Evolutionary conservation across 345 rosid genomes (phyloP), one percentile per base, ranked within the genome.

Genomic region (rapeseed (Brassica napus)): DNA sequence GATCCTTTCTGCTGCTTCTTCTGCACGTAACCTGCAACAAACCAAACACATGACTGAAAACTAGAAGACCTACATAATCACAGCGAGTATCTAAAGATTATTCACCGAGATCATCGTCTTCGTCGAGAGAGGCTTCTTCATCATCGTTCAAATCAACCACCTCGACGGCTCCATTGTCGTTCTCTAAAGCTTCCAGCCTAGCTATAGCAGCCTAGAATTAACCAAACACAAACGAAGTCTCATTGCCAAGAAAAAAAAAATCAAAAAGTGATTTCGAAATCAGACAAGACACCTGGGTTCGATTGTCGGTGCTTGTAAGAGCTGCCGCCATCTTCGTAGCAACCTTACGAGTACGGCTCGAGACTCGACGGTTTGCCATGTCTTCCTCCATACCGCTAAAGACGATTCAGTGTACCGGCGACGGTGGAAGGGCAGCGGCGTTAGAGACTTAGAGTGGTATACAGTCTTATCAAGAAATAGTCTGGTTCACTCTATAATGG

Each of bases 291-390:
- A 90, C 97, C 97, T 93, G 99, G 16, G 89, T 84, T 85, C 99
- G 93, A 73, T 95, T 93, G 54, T 95, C 98, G 30, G 75, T 75
- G 86, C 92, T 95, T 47, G 88, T 91, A 23, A 95, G 93, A 35
- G 97, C 98, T 7, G 93, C 98, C 12, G 84, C 99, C 99, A 93
- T 95, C 71, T 83, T 91, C 10, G 97, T 63, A 72, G 98, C 98
- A 57, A 95, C 90, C 83, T 87, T 93, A 24, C 94, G 96, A 68
- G 91, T 93, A 47, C 99, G 91, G 84, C 84, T 86, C 15, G 99
- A 95, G 77, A 88, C 87, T 77, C 97, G 84, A 39, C 99, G 93
- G 67, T 73, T 90, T 35, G 88, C 77, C 71, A 68, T 77, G 6
- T 95, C 98, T 14, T 93, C 99, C 16, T 91, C 99, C 94, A 93